Base-by-base conservation (phyloP, 768 basidiomycete genomes). In the Lyophyllum shimeji region DNA sequence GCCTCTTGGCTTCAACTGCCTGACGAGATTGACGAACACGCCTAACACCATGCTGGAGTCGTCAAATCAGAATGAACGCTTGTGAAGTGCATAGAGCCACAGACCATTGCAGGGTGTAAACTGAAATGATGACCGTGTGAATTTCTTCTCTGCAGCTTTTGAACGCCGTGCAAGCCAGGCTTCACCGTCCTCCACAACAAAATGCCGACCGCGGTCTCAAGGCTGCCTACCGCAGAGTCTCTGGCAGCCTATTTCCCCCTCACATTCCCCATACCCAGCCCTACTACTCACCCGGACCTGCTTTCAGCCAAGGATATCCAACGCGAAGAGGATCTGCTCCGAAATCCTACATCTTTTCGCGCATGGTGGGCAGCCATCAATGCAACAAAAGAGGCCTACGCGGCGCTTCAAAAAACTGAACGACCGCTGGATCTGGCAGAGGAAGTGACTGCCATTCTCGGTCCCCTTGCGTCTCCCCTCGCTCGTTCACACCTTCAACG, bases 311-410 rank as follows among this genome's bases (percentile, higher is more conserved):
- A 83, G 50, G 94, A 98, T 70, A 69, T 97, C 29, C 81, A 88
- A 61, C 86, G 93, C 46, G 96, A 97, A 75, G 96, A 98, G 71
- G 95, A 98, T 73, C 82, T 98, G 7, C 76, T 94, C 34, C 83
- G 93, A 58, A 98, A 98, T 70, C 92, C 94, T 9, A 81, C 82
- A 33, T 96, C 94, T 31, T 94, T 96, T 71, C 83, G 92, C 37
- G 86, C 91, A 65, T 98, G 97, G 97, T 91, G 93, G 84, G 76
- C 86, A 1, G 91, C 93, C 60, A 89, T 98, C 62, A 80, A 84
- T 61, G 78, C 82, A 34, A 81, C 91, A 45, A 83, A 83, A 65
- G 93, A 95, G 60, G 77, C 81, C 15, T 83, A 84, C 62, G 69
- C 69, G 45, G 68, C 82, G 5, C 74, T 80, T 47, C 78, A 82